Base-by-base conservation (phyloP, 352 stramenopile genomes). In the Globisporangium cederbergense region DNA sequence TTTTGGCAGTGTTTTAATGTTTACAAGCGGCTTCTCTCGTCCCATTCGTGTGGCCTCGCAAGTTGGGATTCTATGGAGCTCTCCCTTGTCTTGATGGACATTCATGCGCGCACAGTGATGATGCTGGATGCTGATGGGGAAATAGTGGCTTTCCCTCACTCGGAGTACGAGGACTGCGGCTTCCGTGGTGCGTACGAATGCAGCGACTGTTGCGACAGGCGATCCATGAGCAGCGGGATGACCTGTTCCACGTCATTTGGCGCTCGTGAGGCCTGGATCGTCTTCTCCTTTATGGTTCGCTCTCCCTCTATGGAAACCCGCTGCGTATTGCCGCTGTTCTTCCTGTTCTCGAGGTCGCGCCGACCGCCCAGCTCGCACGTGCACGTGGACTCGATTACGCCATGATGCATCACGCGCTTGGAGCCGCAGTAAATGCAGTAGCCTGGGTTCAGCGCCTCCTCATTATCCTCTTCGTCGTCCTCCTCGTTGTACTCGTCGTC, bases 361-460 rank as follows among this genome's bases (percentile, higher is more conserved):
- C 16, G 13, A 22, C 45, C 43, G 45, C 22, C 40, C 38, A 71
- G 46, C 30, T 65, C 67, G 47, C 81, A 90, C 45, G 71, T 71
- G 58, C 81, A 90, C 34, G 77, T 79, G 13, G 68, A 57, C 49
- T 81, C 74, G 36, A 84, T 69, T 16, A 66, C 56, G 5, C 78
- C 78, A 38, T 79, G 70, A 30, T 81, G 74, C 3, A 76, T 53
- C 47, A 77, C 76, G 52, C 81, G 76, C 59, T 83, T 74, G 0
- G 77, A 79, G 0, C 77, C 75, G 36, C 77, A 88, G 32, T 67
- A 65, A 11, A 73, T 62, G 57, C 78, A 88, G 34, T 73, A 73
- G 9, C 72, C 70, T 1, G 71, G 74, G n/a, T 74, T 65, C 3
- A 65, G 47, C 7, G 20, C 58, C 20, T n/a, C 62, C 32, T 36